Conservation (phyloP, 2,329 filamentous ascomycete species). For the Ceratocystis variospora region DNA sequence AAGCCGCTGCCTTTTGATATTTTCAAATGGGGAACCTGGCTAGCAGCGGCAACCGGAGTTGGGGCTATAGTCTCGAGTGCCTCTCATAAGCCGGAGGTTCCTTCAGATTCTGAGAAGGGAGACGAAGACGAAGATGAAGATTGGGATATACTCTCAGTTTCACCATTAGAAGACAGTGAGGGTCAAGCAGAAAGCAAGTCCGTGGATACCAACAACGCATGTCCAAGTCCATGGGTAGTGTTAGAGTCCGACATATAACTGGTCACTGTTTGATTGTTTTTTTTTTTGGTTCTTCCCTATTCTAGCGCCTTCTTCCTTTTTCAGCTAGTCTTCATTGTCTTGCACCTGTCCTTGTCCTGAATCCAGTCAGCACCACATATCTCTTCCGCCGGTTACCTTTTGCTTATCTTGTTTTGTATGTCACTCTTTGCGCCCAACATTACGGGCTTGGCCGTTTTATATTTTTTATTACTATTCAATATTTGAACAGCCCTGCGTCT, state of each 20-base stretch:
- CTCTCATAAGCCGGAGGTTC: neutral
- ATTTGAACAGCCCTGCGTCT: neutral
- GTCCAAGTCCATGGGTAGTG: slow-evolving; percentile 6
- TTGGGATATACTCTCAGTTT: slow-evolving; percentile 9
- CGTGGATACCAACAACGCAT: neutral
- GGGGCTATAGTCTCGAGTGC: neutral
- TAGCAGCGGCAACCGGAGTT: neutral
- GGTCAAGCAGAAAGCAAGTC: neutral
- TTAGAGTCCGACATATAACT: neutral
- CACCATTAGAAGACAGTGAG: neutral
- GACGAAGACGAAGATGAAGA: slow-evolving; percentile 7
- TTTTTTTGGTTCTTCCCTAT: neutral
- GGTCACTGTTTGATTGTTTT: neutral
- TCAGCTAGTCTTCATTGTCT: neutral
- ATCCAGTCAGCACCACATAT: slow-evolving; percentile 4
- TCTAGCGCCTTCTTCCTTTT: neutral
- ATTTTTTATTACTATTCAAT: neutral
- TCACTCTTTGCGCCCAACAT: neutral
- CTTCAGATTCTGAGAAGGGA: neutral
- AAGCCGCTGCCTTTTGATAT: neutral
- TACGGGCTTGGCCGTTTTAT: neutral
- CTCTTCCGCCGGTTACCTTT: neutral
- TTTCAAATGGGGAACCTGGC: slow-evolving; percentile 4
- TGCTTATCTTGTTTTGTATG: neutral
- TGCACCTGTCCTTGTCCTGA: slow-evolving; percentile 1